These are phyloP conservation scores for Coleophoma crateriformis DNA, from an alignment of 2,329 filamentous ascomycete genomes.

Conservation along the genomic window DNA sequence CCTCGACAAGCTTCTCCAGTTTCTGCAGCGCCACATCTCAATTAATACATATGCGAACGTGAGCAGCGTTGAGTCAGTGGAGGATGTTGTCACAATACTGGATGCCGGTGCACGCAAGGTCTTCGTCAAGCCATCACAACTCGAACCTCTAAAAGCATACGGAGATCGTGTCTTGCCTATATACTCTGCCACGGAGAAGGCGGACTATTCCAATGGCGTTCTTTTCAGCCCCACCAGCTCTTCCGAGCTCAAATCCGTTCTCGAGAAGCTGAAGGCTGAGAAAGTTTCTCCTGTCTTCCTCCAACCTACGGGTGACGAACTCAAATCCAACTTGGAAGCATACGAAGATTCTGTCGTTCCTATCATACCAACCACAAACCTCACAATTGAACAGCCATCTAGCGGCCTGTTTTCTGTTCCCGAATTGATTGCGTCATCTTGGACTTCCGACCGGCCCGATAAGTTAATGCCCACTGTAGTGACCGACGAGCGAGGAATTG, in stretches of 20 bases:
- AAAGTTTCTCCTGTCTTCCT: constrained; percentile 25
- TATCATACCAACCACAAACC: constrained; percentile 63
- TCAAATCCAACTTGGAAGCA: constrained; percentile 15
- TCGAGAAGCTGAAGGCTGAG: constrained; percentile 16
- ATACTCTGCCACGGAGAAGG: constrained; percentile 13
- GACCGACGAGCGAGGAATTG: constrained; percentile 78
- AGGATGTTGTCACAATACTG: constrained; percentile 74
- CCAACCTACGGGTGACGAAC: constrained; percentile 8
- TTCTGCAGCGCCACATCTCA: constrained; percentile 44
- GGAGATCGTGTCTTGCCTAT: constrained; percentile 50
- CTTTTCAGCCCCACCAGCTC: constrained; percentile 25
- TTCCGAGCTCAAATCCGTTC: constrained; percentile 26
- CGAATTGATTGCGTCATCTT: constrained; percentile 67
- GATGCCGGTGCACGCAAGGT: constrained; percentile 81
- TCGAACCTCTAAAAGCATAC: constrained; percentile 52
- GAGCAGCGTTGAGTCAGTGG: constrained; percentile 58
- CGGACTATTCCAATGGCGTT: constrained; percentile 24
- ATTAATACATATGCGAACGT: constrained; percentile 72
- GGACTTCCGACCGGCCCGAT: constrained; percentile 77
- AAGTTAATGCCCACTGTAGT: constrained; percentile 86
- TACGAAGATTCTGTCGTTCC: constrained; percentile 48
- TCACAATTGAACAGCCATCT: constrained; percentile 62
- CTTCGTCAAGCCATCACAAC: constrained; percentile 69
- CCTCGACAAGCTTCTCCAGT: constrained; percentile 26
- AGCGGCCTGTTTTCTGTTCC: constrained; percentile 58